These are phyloP conservation scores for Pseudocercospora vitis DNA, from an alignment of 2,329 filamentous ascomycete genomes.

Conservation along the genomic window DNA sequence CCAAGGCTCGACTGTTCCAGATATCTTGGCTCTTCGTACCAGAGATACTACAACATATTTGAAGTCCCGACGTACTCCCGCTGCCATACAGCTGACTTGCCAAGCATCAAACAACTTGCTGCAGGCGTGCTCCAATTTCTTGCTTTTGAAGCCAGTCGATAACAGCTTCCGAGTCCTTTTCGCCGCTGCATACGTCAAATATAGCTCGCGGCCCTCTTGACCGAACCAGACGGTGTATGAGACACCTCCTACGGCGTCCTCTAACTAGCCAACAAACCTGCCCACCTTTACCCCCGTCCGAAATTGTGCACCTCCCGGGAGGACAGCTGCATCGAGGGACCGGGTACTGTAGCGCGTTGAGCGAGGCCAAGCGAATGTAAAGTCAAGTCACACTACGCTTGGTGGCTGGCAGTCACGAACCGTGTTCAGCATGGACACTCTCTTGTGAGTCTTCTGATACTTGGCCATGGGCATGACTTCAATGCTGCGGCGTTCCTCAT, in stretches of 20 bases:
- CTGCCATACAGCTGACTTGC: not conserved
- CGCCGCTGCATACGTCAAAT: not conserved
- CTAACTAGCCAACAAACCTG: not conserved
- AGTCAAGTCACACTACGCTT: not conserved
- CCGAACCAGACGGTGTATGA: not conserved
- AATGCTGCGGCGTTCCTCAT: not conserved
- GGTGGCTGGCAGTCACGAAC: not conserved
- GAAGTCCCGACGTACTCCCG: not conserved
- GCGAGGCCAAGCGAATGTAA: not conserved
- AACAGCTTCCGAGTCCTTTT: not conserved
- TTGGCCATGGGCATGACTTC: not conserved
- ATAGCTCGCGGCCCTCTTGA: not conserved
- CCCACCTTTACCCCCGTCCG: not conserved
- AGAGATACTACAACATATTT: no score
- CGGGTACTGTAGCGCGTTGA: not conserved
- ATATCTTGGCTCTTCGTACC: not conserved
- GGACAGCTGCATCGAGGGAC: slow-evolving; percentile 1
- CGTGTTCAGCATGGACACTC: slow-evolving; percentile 25
- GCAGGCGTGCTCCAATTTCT: not conserved
- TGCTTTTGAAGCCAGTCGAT: slow-evolving; percentile 3
- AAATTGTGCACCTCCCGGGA: not conserved
- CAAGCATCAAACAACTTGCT: slow-evolving; percentile 6
- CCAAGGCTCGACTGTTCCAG: no score
- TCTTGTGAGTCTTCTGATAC: slow-evolving; percentile 22
- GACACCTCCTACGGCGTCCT: not conserved